These are phyloP conservation scores for Glebionis coronaria DNA, from an alignment of 129 eudicot species.

Conservation along the genomic window DNA sequence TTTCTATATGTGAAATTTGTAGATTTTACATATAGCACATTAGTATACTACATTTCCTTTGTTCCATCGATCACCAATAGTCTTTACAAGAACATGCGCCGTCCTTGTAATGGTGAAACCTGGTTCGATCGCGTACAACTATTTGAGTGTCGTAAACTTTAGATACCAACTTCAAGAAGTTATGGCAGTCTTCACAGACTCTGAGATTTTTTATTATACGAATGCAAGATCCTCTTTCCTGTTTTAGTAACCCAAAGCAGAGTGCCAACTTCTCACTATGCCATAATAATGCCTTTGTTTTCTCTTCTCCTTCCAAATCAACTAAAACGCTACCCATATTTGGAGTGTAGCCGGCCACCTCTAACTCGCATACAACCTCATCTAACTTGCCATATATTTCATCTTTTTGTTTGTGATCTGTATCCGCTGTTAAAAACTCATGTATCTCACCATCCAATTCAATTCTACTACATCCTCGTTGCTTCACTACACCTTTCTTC, in stretches of 20 bases:
- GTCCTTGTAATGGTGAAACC: conserved; percentile 65
- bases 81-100: conserved; percentile 76
- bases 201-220: conserved; percentile 74
- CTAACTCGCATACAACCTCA: conserved; percentile 50
- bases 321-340: conserved; percentile 50
- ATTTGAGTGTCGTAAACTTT: conserved; percentile 45
- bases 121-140: conserved; percentile 60
- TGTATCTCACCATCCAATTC: conserved; percentile 54
- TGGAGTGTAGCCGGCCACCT: conserved; percentile 56
- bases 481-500: conserved; percentile 52
- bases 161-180: conserved; percentile 62
- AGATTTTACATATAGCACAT: neutral
- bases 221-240: conserved; percentile 39
- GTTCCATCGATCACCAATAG: conserved; percentile 43
- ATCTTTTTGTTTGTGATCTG: conserved; percentile 38
- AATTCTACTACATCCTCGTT: conserved; percentile 64
- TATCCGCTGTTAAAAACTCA: conserved; percentile 62
- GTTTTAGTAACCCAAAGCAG: conserved; percentile 45
- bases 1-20: neutral
- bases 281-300: conserved; percentile 53
- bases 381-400: conserved; percentile 59
- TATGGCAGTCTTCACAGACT: conserved; percentile 78
- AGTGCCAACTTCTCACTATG: conserved; percentile 74
- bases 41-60: neutral
- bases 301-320: conserved; percentile 66